Evolutionary conservation across 1,139 yeast genomes (phyloP), one percentile per base, ranked within the genome.

Genomic region (Protomyces arabidopsidicola): DNA sequence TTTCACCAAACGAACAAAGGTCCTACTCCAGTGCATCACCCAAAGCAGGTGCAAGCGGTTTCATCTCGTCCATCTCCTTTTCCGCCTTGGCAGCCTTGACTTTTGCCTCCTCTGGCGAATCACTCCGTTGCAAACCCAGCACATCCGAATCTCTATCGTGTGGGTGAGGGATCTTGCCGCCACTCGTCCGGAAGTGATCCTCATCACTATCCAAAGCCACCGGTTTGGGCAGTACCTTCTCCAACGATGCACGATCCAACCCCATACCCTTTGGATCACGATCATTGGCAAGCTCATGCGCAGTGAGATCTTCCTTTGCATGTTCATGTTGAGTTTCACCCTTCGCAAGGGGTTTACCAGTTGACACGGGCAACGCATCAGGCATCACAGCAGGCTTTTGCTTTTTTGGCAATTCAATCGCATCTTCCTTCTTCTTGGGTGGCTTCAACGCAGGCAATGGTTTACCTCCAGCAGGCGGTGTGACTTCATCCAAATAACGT

Each of bases 251-350:
- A 18, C 48, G 48, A 18, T 42, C 48, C 12, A 42, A 20, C 2
- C 48, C 48, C 48, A 42, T 42, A 12, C 48, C 48, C 48, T 42
- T 42, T 42, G 48, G 48, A 42, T 42, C 48, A 42, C 48, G 48
- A 18, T 42, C 48, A 3, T 18, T 20, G 18, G 48, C 48, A 12
- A 42, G 22, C 6, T 42, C 48, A 42, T 42, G 48, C 12, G 48
- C 48, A 10, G 48, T 16, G 24, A 42, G 48, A 18, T 42, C 48
- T 42, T 42, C 48, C 22, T 42, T 42, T n/a, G 48, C 48, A 42
- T 42, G 48, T 20, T 42, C 48, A 18, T 42, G 48, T 2, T 12
- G 20, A 10, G 20, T n/a, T 18, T 42, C 48, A 16, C 12, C 22
- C 20, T n/a, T 12, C 16, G 48, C 20, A 18, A n/a, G 48, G 20